Conservation (phyloP, 2,329 filamentous ascomycete species). For the Pseudogymnoascus sp. region DNA sequence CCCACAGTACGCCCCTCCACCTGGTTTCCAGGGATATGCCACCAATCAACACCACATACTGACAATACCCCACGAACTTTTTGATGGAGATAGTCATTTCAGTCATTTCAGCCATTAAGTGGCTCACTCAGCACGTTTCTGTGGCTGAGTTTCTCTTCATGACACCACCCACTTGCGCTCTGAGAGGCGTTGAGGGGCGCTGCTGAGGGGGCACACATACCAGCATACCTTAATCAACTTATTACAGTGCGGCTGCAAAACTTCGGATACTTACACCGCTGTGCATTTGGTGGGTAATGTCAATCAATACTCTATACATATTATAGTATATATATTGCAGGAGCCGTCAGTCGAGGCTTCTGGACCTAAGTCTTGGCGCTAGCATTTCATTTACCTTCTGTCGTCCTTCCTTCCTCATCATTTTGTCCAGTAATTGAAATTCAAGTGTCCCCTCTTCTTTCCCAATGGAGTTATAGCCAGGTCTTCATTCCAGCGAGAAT, state of each 20-base stretch:
- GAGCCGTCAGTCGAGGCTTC: background rate
- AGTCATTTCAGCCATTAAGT: background rate
- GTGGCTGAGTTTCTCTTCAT: background rate
- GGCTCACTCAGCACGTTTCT: background rate
- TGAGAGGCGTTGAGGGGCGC: background rate
- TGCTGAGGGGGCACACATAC: too few relatives aligned
- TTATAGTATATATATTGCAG: background rate
- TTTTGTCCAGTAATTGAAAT: background rate
- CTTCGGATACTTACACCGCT: background rate
- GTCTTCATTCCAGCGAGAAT: constrained; percentile 15
- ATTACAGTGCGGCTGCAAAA: background rate
- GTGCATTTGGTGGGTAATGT: background rate
- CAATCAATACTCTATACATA: background rate
- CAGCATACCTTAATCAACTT: background rate
- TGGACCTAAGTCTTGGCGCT: constrained; percentile 5
- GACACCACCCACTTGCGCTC: background rate
- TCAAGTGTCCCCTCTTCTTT: background rate
- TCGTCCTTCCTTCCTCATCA: background rate
- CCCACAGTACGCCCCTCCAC: background rate
- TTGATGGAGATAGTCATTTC: background rate
- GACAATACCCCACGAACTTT: background rate
- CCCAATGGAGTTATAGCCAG: constrained; percentile 7
- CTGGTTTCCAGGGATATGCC: background rate
- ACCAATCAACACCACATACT: background rate
- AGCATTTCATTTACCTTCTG: background rate